These are phyloP conservation scores for Saccharomycopsis sp. DNA, from an alignment of 805 yeast species.

Conservation along the genomic window DNA sequence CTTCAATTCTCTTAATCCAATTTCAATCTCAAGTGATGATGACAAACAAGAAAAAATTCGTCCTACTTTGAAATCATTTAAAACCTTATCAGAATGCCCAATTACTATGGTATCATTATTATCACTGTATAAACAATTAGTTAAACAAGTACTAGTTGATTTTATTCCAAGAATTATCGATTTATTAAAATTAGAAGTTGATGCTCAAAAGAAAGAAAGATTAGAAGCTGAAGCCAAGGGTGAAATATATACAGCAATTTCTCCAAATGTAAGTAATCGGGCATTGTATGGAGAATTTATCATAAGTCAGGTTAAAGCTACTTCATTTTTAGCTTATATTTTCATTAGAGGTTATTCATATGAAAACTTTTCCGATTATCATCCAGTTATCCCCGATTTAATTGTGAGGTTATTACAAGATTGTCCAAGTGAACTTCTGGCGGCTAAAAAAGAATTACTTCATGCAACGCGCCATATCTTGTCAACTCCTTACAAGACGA, in stretches of 20 bases:
- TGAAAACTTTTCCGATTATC: slow-evolving; percentile 48
- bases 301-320: slow-evolving; percentile 90
- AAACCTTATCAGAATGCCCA: slow-evolving; percentile 92
- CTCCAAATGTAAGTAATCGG: slow-evolving; percentile 70
- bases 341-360: slow-evolving; percentile 78
- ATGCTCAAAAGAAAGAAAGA: slow-evolving; percentile 67
- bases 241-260: slow-evolving; percentile 58
- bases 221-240: slow-evolving; percentile 49
- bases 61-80: slow-evolving; percentile 75
- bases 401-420: slow-evolving; percentile 83
- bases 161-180: slow-evolving; percentile 79
- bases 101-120: slow-evolving; percentile 90
- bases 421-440: slow-evolving; percentile 88
- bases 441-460: slow-evolving; percentile 84
- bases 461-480: slow-evolving; percentile 95
- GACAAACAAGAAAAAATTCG: slow-evolving; percentile 38
- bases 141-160: slow-evolving; percentile 59
- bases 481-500: slow-evolving; percentile 76
- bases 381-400: slow-evolving; percentile 72
- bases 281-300: slow-evolving; percentile 82
- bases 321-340: slow-evolving; percentile 89
- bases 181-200: slow-evolving; percentile 70
- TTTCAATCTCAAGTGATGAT: slow-evolving; percentile 34
- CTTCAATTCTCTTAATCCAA: slow-evolving; percentile 26
- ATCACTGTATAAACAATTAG: slow-evolving; percentile 76